Evolutionary conservation across 2,329 filamentous ascomycete species (phyloP), one percentile per base, ranked within the genome.

Genomic region (Pseudogymnoascus sp.): DNA sequence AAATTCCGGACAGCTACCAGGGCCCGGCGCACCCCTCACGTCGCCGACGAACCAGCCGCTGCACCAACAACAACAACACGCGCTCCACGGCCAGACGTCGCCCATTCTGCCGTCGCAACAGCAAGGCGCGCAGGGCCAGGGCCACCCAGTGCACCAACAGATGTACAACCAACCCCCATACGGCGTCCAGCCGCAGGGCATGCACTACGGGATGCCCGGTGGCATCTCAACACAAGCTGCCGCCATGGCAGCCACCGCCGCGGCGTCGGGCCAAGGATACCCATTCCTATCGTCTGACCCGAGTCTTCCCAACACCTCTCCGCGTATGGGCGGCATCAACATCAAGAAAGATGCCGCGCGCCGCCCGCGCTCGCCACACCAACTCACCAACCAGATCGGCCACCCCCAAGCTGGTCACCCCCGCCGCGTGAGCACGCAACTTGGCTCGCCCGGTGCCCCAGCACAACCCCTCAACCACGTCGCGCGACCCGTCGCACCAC

Each of bases 171-270:
- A 96, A 75, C 84, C 88, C 73, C 81, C 85, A 66, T 93, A 92
- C 72, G 87, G 85, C 63, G 88, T 92, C 62, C 80, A 88, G 65
- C 84, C 87, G 66, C 81, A 86, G 69, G 82, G 82, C 70, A 91
- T 96, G 85, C 87, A 89, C 61, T 96, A 96, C 77, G 87, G 83
- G 63, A 90, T 93, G 76, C 87, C 88, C 35, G 84, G 88, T 18
- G 45, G 45, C 25, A 90, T 92, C 55, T 68, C 68, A 29, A 66
- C 70, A 4, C 90, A 96, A 74, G 92, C 92, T 12, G 92, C 93
- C 59, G 92, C 92, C 63, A 94, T 96, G 90, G 92, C 89, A 48
- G 85, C 89, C 21, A 96, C 92, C 1, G 93, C 93, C 15, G 92
- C 93, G 1, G 93, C 93, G 9, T 92, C 92, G 5, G 92, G 93